Conservation (phyloP, 305 asterid species). For the Fraxinus paxiana region DNA sequence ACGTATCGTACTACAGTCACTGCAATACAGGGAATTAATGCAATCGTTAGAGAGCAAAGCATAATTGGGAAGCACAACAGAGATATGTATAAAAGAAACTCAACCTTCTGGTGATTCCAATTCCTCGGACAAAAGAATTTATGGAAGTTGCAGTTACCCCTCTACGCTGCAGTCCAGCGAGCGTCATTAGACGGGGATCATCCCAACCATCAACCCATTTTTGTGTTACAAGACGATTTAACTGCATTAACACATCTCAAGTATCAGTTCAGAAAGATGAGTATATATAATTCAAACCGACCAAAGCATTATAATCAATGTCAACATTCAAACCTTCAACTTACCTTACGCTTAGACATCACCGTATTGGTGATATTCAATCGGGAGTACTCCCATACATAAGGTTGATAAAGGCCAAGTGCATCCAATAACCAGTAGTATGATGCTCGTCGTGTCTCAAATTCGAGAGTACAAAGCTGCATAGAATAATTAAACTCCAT, state of each 20-base stretch:
- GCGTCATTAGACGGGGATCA: slow-evolving; percentile 95
- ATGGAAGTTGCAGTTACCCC: slow-evolving; percentile 85
- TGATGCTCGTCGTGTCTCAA: slow-evolving; percentile 87
- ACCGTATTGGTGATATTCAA: slow-evolving; percentile 73
- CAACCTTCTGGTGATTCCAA: slow-evolving; percentile 92
- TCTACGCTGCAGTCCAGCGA: slow-evolving; percentile 85
- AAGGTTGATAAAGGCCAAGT: slow-evolving; percentile 70
- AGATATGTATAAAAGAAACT: not conserved
- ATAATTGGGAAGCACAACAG: slow-evolving; percentile 6
- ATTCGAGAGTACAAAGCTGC: slow-evolving; percentile 88
- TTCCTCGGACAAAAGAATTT: slow-evolving; percentile 78
- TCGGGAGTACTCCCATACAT: slow-evolving; percentile 88
- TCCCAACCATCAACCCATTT: slow-evolving; percentile 95
- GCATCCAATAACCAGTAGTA: slow-evolving; percentile 82
- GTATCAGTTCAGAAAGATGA: slow-evolving; percentile 7
- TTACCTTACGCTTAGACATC: slow-evolving; percentile 89
- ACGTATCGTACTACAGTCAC: slow-evolving; percentile 78
- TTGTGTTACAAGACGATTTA: slow-evolving; percentile 81
- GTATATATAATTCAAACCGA: not conserved
- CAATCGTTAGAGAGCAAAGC: slow-evolving; percentile 23
- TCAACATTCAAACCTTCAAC: slow-evolving; percentile 19
- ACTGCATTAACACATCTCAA: slow-evolving; percentile 33
- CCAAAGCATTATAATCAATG: not conserved
- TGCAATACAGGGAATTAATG: slow-evolving; percentile 33
- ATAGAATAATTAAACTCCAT: slow-evolving; percentile 5